phyloP scores from a whole-genome alignment of 1,139 yeast genomes.

The Geotrichum reessii region DNA sequence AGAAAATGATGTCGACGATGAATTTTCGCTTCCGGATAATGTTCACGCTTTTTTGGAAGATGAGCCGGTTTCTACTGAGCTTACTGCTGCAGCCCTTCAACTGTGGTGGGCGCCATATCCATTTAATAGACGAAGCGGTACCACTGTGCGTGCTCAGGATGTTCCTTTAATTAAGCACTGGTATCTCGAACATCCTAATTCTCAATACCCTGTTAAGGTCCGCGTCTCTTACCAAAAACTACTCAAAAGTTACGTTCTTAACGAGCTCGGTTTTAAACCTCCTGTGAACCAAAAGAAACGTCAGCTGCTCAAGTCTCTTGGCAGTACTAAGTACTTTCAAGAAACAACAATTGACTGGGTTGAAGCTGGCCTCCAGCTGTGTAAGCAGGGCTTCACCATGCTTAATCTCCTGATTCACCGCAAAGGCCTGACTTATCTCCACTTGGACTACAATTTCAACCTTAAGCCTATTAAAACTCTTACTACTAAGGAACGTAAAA shows the following conservation, averaged over 20 bases:
- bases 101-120: constrained; percentile 83
- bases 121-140: constrained; percentile 67
- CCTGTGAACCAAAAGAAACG: constrained; percentile 45
- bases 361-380: constrained; percentile 92
- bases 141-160: constrained; percentile 78
- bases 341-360: constrained; percentile 95
- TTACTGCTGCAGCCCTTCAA: constrained; percentile 54
- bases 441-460: constrained; percentile 91
- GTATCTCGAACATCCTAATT: constrained; percentile 59
- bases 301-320: constrained; percentile 60
- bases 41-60: constrained; percentile 48
- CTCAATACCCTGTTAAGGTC: constrained; percentile 62
- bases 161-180: constrained; percentile 77
- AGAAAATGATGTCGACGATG: constrained; percentile 34
- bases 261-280: constrained; percentile 49
- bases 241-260: constrained; percentile 65
- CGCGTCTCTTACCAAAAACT: constrained; percentile 84
- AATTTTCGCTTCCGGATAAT: constrained; percentile 36
- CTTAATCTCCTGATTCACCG: constrained; percentile 82
- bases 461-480: constrained; percentile 93
- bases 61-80: constrained; percentile 43
- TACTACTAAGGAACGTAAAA: constrained; percentile 93
- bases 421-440: constrained; percentile 86
- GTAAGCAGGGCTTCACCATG: constrained; percentile 93
- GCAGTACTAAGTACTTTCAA: constrained; percentile 80